Base-by-base conservation (phyloP, 306 rosid species). In the Acacia confusa region DNA sequence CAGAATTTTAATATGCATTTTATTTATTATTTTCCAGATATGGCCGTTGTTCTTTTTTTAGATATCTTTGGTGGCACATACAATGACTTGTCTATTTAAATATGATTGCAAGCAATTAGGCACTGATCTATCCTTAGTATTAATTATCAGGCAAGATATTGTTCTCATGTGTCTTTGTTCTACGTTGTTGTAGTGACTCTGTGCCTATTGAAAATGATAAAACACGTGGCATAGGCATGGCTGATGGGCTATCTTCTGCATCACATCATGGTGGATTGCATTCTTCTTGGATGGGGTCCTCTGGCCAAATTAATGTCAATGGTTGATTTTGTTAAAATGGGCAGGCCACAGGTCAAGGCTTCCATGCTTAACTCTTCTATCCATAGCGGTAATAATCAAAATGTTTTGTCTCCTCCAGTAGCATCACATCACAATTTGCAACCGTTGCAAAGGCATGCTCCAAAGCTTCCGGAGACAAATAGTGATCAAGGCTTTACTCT, bases 231-330 rank as follows among this genome's bases (percentile, higher is more conserved):
- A 41, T 81, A 30, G 86, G 89, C 72, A 41, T 85, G 14, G 84
- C 79, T 81, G 95, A 94, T 81, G 92, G 81, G 41, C 72, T 88
- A 77, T 79, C 85, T 40, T 89, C 91, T 67, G 84, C 94, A 69
- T 82, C 91, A 10, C 94, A 88, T 82, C 85, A 87, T 25, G 71
- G 82, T 81, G 97, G 92, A 80, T 83, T 85, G 76, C 97, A 92
- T 28, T 85, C 98, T 82, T 76, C 94, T 53, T 92, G 98, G 98
- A 41, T 36, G 58, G 92, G 94, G 76, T 86, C 84, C 70, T 88
- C 87, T 2, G 98, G 98, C 70, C 98, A 90, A 81, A n/a, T n/a
- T n/a, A n/a, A 89, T 90, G 50, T 94, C 98, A 30, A 92, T 94
- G 98, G 98, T 97, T n/a, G 98, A 85, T 64, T 78, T 85, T 73